phyloP scores from a whole-genome alignment of 805 yeast genomes.

The Hanseniaspora clermontiae region DNA sequence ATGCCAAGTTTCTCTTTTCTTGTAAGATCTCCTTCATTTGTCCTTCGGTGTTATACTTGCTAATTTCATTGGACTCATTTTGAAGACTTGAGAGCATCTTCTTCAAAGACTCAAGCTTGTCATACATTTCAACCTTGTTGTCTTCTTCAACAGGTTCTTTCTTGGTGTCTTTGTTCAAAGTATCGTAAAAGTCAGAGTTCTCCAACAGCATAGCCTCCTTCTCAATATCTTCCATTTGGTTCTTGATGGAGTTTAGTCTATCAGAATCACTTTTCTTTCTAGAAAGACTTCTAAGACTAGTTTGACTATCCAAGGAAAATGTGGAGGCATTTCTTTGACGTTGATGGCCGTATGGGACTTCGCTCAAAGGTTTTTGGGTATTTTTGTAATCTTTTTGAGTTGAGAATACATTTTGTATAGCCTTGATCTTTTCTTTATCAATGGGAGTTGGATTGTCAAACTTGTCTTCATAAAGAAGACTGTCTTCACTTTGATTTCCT shows the following conservation, averaged over 20 bases:
- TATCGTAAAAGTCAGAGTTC: slow-evolving; percentile 64
- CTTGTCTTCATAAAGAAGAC: slow-evolving; percentile 4
- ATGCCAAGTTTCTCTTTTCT: slow-evolving; percentile 50
- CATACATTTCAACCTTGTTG: slow-evolving; percentile 29
- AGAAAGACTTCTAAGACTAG: background rate
- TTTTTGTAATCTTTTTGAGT: slow-evolving; percentile 20
- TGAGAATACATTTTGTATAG: slow-evolving; percentile 25
- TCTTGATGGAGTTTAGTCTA: slow-evolving; percentile 59
- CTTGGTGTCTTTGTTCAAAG: slow-evolving; percentile 17
- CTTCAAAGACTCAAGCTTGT: slow-evolving; percentile 43
- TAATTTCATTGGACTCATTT: slow-evolving; percentile 61
- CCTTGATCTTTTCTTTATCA: slow-evolving; percentile 23
- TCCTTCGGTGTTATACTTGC: slow-evolving; percentile 46
- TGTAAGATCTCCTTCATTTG: slow-evolving; percentile 44
- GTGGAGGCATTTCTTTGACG: slow-evolving; percentile 28
- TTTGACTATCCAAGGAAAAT: background rate
- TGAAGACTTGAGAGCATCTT: slow-evolving; percentile 50
- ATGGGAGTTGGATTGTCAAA: slow-evolving; percentile 15
- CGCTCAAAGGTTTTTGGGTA: slow-evolving; percentile 28
- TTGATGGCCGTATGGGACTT: slow-evolving; percentile 15
- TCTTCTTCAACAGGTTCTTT: background rate
- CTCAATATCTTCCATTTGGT: slow-evolving; percentile 74
- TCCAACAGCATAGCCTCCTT: slow-evolving; percentile 77
- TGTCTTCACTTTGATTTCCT: slow-evolving; percentile 6
- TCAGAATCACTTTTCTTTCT: slow-evolving; percentile 53